Evolutionary conservation across 345 rosid genomes (phyloP), one percentile per base, ranked within the genome.

Genomic region (Rhodamnia argentea): DNA sequence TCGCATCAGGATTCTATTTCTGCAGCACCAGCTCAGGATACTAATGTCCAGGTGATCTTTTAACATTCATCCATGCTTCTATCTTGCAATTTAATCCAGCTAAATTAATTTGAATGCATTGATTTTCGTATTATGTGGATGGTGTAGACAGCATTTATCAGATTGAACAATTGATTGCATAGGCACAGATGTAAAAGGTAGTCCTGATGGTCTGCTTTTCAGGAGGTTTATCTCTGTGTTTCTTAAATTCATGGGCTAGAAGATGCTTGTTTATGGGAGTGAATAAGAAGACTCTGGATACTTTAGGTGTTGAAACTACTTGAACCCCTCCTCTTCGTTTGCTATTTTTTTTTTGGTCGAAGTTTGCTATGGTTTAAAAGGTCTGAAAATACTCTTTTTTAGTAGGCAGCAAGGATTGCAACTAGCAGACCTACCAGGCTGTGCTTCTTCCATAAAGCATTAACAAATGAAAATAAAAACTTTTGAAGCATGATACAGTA

Each of bases 1-100:
- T 87, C 94, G 84, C 91, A 87, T 89, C 87, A 92, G 87, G 88
- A 87, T 83, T 87, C 94, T 91, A 89, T 92, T 87, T 88, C 97
- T 74, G 78, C 78, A 32, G 87, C 89, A 18, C 74, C 92, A 37
- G 87, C 88, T 55, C 94, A 91, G 87, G 96, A 93, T 47, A 84
- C 94, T 83, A 92, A 86, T 84, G 83, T 89, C 84, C 89, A 87
- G 90, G 99, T 97, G 93, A 70, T 37, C 47, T 70, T 70, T 70
- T 70, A 90, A 89, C 84, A 82, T 59, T 56, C 87, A 59, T 37
- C 47, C 57, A 29, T 59, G 82, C 42, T 15, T 13, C 83, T 22
- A 44, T 81, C n/a, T 70, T 9, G 42, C 47, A 70, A 70, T 70
- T 37, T 70, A 37, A 70, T 70, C 23, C 78, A 70, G 24, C 78